Evolutionary conservation across 768 basidiomycete genomes (phyloP).

Genomic region (Coprinellus micaceus): DNA sequence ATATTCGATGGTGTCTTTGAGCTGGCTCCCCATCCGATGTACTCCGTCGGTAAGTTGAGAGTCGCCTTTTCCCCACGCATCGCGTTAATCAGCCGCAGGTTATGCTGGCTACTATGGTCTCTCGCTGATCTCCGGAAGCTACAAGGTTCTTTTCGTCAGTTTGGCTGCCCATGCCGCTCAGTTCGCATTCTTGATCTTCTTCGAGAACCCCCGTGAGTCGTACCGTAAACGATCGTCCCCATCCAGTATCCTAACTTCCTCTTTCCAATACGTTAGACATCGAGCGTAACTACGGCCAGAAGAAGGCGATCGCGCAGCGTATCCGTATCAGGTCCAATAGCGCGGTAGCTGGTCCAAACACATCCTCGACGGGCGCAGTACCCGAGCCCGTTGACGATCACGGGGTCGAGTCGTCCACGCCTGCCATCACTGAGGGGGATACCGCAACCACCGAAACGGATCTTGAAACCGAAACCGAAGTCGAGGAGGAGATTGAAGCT

Average conservation of each 20-base stretch:
- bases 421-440: constrained; percentile 67
- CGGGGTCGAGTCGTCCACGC: constrained; percentile 39
- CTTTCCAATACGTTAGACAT: constrained; percentile 75
- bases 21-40: constrained; percentile 92
- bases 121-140: constrained; percentile 85
- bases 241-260: too few species aligned
- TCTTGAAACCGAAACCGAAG: constrained; percentile 58
- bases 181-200: constrained; percentile 92
- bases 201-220: constrained; percentile 92
- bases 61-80: background rate
- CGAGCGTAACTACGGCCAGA: constrained; percentile 89
- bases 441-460: constrained; percentile 66
- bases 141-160: constrained; percentile 87
- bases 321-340: constrained; percentile 49
- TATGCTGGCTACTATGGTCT: constrained; percentile 98
- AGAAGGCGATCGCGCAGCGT: constrained; percentile 84
- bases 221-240: too few species aligned
- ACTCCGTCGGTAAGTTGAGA: constrained; percentile 64
- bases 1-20: constrained; percentile 99
- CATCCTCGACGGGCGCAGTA: constrained; percentile 14
- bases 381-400: constrained; percentile 24
- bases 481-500: constrained; percentile 33
- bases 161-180: constrained; percentile 94
- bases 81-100: constrained; percentile 40
- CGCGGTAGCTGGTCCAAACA: constrained; percentile 12